Evolutionary conservation across 345 rosid species (phyloP), one percentile per base, ranked within the genome.

Genomic region (Clausena lansium): DNA sequence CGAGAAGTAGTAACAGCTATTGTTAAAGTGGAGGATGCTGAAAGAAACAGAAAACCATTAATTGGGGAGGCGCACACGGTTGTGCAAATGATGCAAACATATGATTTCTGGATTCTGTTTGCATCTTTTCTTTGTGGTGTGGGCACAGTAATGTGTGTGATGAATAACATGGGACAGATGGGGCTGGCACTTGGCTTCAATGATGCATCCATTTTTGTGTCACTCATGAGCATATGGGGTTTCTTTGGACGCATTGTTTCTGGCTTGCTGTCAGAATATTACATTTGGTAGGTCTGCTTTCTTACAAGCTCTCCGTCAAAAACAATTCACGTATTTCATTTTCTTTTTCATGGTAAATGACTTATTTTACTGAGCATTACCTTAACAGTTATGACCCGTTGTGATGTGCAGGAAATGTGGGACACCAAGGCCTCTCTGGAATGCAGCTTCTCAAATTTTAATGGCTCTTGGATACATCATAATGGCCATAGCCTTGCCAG

Each of bases 131-230:
- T 95, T 24, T 92, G 93, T 62, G 99, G 99, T 15, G 98, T 93
- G 0, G 99, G 98, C 1, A 91, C 98, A 5, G 98, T 98, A 2
- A 69, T 95, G 81, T 90, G 97, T 1, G 97, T 93, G 57, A 89
- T 89, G 91, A 93, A 95, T 80, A 95, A 95, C 41, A 88, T 91
- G 96, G 98, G 94, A 9, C 99, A 95, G 83, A 95, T 95, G 4
- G 99, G 99, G 0, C 75, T 85, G 80, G 91, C 99, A 1, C 93
- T 93, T 72, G 99, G 99, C 20, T 91, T 93, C 85, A 80, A 80
- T 20, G 92, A 95, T 39, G 98, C 92, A 19, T 93, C 99, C 0
- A 87, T 92, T 0, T 95, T 95, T 68, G 90, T 95, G n/a, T 93
- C 99, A 1, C 76, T 95, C 74, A 90, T 86, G 0, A 95, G 99